Base-by-base conservation (phyloP, 2,329 filamentous ascomycete genomes). In the Triangularia setosa region DNA sequence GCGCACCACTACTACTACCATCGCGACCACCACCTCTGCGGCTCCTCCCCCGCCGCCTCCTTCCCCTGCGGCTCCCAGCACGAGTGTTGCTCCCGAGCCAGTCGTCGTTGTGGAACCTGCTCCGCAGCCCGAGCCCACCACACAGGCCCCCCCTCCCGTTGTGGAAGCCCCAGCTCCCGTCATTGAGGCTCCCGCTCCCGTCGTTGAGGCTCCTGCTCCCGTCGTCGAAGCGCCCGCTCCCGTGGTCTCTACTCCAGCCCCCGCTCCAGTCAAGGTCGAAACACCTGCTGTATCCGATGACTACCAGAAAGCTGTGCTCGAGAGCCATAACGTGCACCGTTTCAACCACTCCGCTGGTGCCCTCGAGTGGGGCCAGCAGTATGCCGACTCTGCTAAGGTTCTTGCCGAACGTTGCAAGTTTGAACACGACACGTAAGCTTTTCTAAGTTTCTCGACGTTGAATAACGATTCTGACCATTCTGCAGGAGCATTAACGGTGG, bases 281-380 rank as follows among this genome's bases (percentile, higher is more conserved):
- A 18, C 68, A 9, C 62, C 73, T 18, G 53, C 68, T 48, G 67
- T 71, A 33, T 64, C 69, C 54, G 4, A 21, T 48, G 74, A 75
- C 69, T 73, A 71, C 67, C 54, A 65, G 62, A 75, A 75, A 63
- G 74, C 77, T 14, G 82, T 83, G 58, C 72, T 94, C 58, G 81
- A 88, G 71, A 86, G 91, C 75, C 95, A 98, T 88, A 97, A 97
- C 80, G 73, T 89, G 61, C 91, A 95, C 79, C 93, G 95, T 68
- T 76, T 82, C 73, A 96, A 95, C 81, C 92, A 97, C 84, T 89
- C 89, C 18, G 87, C 87, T 35, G 73, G 78, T 23, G 83, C 79
- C 54, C 74, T 97, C 55, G 74, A 73, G 59, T 98, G 91, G 90
- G 83, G 88, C 71, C 73, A 79, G 8, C 79, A 79, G 53, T 84